Evolutionary conservation across 1,284 basidiomycete genomes (phyloP).

Genomic region (Hymenochaete sp.): DNA sequence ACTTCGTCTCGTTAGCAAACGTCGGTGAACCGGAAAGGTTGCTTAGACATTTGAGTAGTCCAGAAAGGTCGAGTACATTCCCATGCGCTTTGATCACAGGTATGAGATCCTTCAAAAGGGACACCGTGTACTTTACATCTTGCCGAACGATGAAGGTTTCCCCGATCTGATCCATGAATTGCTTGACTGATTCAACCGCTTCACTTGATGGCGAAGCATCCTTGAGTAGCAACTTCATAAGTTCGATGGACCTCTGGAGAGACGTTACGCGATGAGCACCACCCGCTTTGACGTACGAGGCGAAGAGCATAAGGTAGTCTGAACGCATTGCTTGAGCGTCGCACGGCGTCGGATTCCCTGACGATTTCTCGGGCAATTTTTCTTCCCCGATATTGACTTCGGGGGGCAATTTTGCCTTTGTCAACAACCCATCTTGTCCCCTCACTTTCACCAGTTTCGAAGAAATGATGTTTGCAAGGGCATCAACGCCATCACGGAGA

Average conservation of each 20-base stretch:
- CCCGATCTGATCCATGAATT: slow-evolving; percentile 44
- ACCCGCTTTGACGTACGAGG: slow-evolving; percentile 47
- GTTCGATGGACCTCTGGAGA: slow-evolving; percentile 46
- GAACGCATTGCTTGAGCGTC: slow-evolving; percentile 51
- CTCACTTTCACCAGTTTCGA: slow-evolving; percentile 42
- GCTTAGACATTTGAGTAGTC: slow-evolving; percentile 47
- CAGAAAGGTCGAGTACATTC: slow-evolving; percentile 51
- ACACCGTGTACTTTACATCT: slow-evolving; percentile 41
- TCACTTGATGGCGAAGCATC: slow-evolving; percentile 32
- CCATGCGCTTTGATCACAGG: slow-evolving; percentile 50
- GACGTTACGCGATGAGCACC: slow-evolving; percentile 42
- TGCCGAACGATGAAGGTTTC: slow-evolving; percentile 39
- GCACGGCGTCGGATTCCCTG: slow-evolving; percentile 33
- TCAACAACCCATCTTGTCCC: slow-evolving; percentile 33
- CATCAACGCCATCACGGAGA: slow-evolving; percentile 60
- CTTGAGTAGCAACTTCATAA: slow-evolving; percentile 51
- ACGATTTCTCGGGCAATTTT: slow-evolving; percentile 14
- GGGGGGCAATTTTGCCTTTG: too few relatives aligned
- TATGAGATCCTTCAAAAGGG: slow-evolving; percentile 48
- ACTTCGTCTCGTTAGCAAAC: slow-evolving; percentile 44
- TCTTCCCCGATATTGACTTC: slow-evolving; percentile 19
- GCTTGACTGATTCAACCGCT: slow-evolving; percentile 34
- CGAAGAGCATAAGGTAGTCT: slow-evolving; percentile 57
- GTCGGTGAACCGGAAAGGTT: slow-evolving; percentile 37
- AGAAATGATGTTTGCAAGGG: slow-evolving; percentile 50